A percentile compares a stretch with the other conserved stretches of the same genome.
Conservation (phyloP, 2,329 filamentous ascomycete genomes). For the Aspergillus sp. region DNA sequence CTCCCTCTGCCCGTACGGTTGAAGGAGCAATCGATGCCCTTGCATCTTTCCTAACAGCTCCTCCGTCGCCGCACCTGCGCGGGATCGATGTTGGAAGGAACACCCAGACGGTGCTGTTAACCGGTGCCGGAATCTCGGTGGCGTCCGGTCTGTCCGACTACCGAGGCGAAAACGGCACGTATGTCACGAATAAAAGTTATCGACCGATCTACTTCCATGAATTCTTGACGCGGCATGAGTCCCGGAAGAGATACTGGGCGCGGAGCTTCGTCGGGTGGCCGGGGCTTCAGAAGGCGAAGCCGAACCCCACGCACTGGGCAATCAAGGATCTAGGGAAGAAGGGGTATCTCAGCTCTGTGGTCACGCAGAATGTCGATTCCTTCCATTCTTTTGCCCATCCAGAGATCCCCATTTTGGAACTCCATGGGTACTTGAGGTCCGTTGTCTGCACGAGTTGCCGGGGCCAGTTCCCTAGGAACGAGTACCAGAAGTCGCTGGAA, state of each 20-base stretch:
- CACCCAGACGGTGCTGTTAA: conserved; percentile 57
- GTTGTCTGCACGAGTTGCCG: conserved; percentile 74
- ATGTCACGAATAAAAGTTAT: conserved; percentile 82
- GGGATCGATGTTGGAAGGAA: conserved; percentile 34
- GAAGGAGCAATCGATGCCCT: conserved; percentile 70
- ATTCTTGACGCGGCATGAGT: conserved; percentile 72
- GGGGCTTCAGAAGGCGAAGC: conserved; percentile 65
- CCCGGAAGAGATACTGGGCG: conserved; percentile 90
- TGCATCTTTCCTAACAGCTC: conserved; percentile 62
- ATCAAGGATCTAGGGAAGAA: conserved; percentile 62
- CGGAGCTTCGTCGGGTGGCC: conserved; percentile 90
- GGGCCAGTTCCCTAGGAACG: conserved; percentile 59
- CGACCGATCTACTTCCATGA: conserved; percentile 90
- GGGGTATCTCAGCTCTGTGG: conserved; percentile 65
- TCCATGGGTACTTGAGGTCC: conserved; percentile 82
- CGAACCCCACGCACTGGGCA: conserved; percentile 72
- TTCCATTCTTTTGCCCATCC: conserved; percentile 78
- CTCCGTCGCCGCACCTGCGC: conserved; percentile 44
- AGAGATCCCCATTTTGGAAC: conserved; percentile 63
- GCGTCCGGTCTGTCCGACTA: conserved; percentile 92
- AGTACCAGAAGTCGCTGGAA: conserved; percentile 69
- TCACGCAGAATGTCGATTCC: conserved; percentile 96
- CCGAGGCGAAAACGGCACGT: conserved; percentile 79
- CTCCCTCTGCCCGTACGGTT: conserved; percentile 60
- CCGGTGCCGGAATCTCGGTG: conserved; percentile 87